Conservation (phyloP, 2,329 filamentous ascomycete species). For the Fusarium nematophilum region DNA sequence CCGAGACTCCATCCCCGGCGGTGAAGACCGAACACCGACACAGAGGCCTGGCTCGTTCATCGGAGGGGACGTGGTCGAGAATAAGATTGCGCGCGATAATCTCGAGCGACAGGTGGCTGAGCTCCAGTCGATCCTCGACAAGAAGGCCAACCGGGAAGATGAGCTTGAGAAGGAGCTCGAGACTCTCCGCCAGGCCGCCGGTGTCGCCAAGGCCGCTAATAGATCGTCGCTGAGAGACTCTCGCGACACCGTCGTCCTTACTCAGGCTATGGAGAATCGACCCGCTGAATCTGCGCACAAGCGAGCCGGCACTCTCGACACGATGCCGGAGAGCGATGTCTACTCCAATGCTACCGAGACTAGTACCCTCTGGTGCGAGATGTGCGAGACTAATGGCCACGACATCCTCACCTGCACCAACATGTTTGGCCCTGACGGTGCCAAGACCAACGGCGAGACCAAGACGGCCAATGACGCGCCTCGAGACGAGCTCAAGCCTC, state of each 20-base stretch:
- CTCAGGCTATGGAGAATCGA: slow-evolving; percentile 60
- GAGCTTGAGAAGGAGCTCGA: slow-evolving; percentile 88
- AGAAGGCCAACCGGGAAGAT: slow-evolving; percentile 79
- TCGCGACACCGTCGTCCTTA: slow-evolving; percentile 71
- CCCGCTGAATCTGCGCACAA: slow-evolving; percentile 60
- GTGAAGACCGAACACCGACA: slow-evolving; percentile 48
- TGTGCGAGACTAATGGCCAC: slow-evolving; percentile 91
- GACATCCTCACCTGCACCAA: slow-evolving; percentile 95
- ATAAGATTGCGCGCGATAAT: slow-evolving; percentile 63
- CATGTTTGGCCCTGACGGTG: slow-evolving; percentile 74
- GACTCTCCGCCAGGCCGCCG: slow-evolving; percentile 60
- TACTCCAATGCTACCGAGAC: slow-evolving; percentile 78
- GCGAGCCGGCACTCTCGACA: slow-evolving; percentile 69
- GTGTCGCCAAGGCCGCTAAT: slow-evolving; percentile 56
- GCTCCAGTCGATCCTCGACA: slow-evolving; percentile 77
- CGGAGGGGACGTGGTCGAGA: slow-evolving; percentile 46
- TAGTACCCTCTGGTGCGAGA: slow-evolving; percentile 89
- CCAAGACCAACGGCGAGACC: slow-evolving; percentile 47
- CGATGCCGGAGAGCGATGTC: slow-evolving; percentile 77
- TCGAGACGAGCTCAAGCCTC: slow-evolving; percentile 53
- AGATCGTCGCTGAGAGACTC: slow-evolving; percentile 73
- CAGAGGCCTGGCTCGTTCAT: slow-evolving; percentile 51
- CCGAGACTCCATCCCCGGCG: slow-evolving; percentile 71
- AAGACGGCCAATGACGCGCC: slow-evolving; percentile 50
- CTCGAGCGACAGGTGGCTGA: slow-evolving; percentile 85